These are phyloP conservation scores for Isatis tinctoria DNA, from an alignment of 345 rosid genomes.

Conservation along the genomic window DNA sequence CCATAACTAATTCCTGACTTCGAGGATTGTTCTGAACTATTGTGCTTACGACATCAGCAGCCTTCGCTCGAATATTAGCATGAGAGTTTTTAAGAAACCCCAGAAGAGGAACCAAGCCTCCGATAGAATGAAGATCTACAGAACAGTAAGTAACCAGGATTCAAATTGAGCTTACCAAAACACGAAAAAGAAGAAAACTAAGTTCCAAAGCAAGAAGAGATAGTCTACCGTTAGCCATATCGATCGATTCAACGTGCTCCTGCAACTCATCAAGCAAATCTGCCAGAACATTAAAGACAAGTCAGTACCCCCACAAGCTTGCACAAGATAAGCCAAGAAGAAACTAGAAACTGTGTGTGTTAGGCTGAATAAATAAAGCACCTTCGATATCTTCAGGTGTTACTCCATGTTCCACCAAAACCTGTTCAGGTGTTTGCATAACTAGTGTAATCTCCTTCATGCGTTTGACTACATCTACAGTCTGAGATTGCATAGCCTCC, in stretches of 20 bases:
- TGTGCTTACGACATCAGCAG: constrained; percentile 87
- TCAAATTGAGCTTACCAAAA: neutral
- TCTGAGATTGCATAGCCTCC: constrained; percentile 97
- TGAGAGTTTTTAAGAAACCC: constrained; percentile 42
- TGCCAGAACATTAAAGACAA: neutral
- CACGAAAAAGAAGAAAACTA: neutral
- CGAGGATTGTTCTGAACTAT: constrained; percentile 93
- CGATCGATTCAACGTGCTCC: constrained; percentile 37
- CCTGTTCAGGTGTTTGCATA: constrained; percentile 76
- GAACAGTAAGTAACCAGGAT: neutral
- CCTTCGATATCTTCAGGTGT: constrained; percentile 78
- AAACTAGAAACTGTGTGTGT: neutral
- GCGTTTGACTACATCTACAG: constrained; percentile 74
- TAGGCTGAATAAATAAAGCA: constrained; percentile 15
- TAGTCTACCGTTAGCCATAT: constrained; percentile 38
- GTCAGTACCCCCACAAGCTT: neutral
- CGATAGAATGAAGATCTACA: constrained; percentile 35
- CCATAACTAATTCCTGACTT: constrained; percentile 52
- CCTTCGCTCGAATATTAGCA: constrained; percentile 85
- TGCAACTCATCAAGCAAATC: constrained; percentile 40
- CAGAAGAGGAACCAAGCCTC: constrained; percentile 33
- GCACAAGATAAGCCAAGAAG: neutral
- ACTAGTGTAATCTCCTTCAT: constrained; percentile 93
- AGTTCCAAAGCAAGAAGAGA: neutral
- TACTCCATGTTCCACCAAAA: constrained; percentile 84